These are phyloP conservation scores for Globisporangium nunn DNA, from an alignment of 352 stramenopile species.

Conservation along the genomic window DNA sequence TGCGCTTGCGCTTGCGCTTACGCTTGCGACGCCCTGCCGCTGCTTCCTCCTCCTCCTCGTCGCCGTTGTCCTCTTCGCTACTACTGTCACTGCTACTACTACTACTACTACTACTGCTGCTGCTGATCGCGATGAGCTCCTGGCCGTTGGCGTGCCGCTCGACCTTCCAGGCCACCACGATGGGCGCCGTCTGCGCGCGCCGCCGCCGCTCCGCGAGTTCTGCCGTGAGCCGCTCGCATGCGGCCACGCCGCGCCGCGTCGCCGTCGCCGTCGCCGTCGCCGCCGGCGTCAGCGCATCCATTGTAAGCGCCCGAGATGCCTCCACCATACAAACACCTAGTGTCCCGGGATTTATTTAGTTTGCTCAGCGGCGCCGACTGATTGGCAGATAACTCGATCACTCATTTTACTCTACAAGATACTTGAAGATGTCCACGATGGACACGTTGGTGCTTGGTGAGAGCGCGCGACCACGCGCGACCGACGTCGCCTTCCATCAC, in stretches of 20 bases:
- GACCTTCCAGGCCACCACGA: conserved; percentile 72
- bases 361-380: too few species aligned
- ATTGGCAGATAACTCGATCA: too few species aligned
- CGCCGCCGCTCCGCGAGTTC: conserved; percentile 57
- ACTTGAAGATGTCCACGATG: too few species aligned
- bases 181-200: conserved; percentile 68
- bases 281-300: not conserved
- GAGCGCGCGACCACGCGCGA: too few species aligned
- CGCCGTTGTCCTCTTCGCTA: not conserved
- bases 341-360: not conserved
- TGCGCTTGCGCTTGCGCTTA: conserved; percentile 1
- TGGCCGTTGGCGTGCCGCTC: conserved; percentile 39
- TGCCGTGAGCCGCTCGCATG: conserved; percentile 18
- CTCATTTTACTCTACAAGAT: too few species aligned
- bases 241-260: conserved; percentile 6
- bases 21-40: not conserved
- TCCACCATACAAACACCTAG: not conserved
- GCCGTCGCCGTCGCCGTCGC: not conserved
- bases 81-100: conserved; percentile 21
- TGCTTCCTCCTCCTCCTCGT: not conserved
- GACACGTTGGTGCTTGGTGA: too few species aligned
- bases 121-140: conserved; percentile 51
- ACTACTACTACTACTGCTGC: conserved; percentile 22
- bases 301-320: not conserved
- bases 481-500: too few species aligned